A percentile compares a stretch with the other conserved stretches of the same genome.
phyloP scores from a whole-genome alignment of 805 yeast species.

The Candida ficus region DNA sequence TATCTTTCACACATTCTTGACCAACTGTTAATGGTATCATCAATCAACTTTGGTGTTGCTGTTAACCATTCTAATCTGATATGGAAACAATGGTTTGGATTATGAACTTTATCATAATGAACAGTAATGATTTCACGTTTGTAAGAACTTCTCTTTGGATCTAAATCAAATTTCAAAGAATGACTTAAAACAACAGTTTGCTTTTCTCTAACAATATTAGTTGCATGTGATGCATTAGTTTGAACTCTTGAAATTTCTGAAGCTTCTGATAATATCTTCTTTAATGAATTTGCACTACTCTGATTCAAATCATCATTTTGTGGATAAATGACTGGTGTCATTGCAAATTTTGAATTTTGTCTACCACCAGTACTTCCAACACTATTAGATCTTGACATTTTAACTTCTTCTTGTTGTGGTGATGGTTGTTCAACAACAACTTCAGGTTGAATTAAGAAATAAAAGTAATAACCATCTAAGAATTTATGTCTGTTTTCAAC shows the following conservation, averaged over 20 bases:
- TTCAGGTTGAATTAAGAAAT: conserved; percentile 40
- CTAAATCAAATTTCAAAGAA: conserved; percentile 66
- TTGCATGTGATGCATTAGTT: conserved; percentile 1
- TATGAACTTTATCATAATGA: conserved; percentile 88
- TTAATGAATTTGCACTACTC: conserved; percentile 6
- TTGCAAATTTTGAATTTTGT: conserved; percentile 11
- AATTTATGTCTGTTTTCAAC: conserved; percentile 81
- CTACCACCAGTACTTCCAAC: conserved; percentile 10
- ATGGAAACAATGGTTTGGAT: conserved; percentile 93
- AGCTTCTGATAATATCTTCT: conserved; percentile 9
- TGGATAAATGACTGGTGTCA: conserved; percentile 17
- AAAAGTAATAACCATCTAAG: conserved; percentile 90
- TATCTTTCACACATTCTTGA: conserved; percentile 79
- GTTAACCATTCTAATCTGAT: conserved; percentile 89
- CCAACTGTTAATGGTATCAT: conserved; percentile 73
- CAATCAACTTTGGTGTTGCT: conserved; percentile 79
- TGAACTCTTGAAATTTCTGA: conserved; percentile 7
- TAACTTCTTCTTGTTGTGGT: neutral
- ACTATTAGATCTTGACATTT: conserved; percentile 10
- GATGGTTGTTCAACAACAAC: neutral
- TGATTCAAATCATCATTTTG: conserved; percentile 7
- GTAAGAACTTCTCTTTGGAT: conserved; percentile 64
- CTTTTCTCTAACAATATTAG: neutral
- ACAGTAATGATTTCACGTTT: conserved; percentile 75
- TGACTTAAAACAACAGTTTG: conserved; percentile 56